Conservation (phyloP, 768 basidiomycete species). For the Leccinum subgranulosum region DNA sequence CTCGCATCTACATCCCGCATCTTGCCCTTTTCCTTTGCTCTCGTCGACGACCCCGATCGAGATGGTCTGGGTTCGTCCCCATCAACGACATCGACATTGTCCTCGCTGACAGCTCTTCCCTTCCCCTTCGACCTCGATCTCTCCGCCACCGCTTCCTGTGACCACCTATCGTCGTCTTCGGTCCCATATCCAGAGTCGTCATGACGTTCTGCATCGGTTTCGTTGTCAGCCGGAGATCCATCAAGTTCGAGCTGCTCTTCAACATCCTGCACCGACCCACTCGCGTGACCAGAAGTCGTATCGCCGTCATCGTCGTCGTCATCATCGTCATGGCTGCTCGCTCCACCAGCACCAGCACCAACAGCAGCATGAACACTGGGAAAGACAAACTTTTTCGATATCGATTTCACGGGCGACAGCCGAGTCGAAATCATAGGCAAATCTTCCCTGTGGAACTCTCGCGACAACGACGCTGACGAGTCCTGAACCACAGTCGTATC, state of each 20-base stretch:
- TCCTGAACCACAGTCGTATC: constrained; percentile 3
- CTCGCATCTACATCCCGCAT: constrained; percentile 14
- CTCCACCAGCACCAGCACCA: background rate
- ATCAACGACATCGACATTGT: background rate
- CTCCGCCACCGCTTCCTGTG: constrained; percentile 17
- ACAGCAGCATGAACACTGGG: constrained; percentile 26
- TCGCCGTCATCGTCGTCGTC: constrained; percentile 1
- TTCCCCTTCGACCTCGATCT: constrained; percentile 25
- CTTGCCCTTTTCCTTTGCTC: constrained; percentile 21
- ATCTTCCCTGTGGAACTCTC: constrained; percentile 22
- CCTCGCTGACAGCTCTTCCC: constrained; percentile 20
- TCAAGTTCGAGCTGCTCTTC: background rate
- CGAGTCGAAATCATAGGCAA: constrained; percentile 42
- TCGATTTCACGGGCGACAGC: constrained; percentile 43
- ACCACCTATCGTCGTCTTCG: constrained; percentile 24
- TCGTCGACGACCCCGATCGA: constrained; percentile 1
- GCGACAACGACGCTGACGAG: background rate
- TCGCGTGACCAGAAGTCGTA: background rate
- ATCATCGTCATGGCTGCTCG: background rate
- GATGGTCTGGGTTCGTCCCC: constrained; percentile 6
- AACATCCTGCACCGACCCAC: background rate
- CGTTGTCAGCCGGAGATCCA: constrained; percentile 2
- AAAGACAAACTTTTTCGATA: constrained; percentile 53
- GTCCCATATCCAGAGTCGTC: constrained; percentile 10
- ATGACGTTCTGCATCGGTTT: background rate